These are phyloP conservation scores for Apostasia shenzhenica DNA, from an alignment of 106 monocot genomes.

Conservation along the genomic window DNA sequence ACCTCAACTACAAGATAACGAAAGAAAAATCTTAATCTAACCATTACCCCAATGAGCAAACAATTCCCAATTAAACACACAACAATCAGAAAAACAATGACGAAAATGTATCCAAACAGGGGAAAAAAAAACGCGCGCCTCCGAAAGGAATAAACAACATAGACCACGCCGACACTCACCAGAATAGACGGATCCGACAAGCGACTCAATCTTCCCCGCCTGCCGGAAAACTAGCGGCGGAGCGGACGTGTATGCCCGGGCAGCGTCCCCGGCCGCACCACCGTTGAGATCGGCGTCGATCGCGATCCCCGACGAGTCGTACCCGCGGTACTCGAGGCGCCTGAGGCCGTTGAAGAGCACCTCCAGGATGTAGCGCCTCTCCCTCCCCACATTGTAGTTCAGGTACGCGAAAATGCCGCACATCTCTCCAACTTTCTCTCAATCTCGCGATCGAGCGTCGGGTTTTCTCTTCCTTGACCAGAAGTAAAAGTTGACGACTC, in stretches of 20 bases:
- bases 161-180: conserved; percentile 25
- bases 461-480: too few relatives aligned
- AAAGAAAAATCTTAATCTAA: too few relatives aligned
- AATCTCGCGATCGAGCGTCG: not conserved
- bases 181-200: conserved; percentile 79
- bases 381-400: conserved; percentile 85
- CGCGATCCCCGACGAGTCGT: conserved; percentile 96
- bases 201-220: conserved; percentile 97
- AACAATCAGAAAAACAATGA: too few relatives aligned
- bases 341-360: conserved; percentile 90
- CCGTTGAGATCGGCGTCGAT: conserved; percentile 51
- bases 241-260: conserved; percentile 29
- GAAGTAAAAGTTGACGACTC: too few relatives aligned
- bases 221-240: conserved; percentile 75
- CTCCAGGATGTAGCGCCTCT: conserved; percentile 86
- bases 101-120: too few relatives aligned
- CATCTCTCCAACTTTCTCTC: conserved; percentile 27
- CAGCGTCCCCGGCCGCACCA: not conserved
- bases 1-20: too few relatives aligned
- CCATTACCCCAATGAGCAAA: too few relatives aligned
- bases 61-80: too few relatives aligned
- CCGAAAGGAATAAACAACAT: not conserved
- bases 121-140: too few relatives aligned
- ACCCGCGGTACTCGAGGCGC: conserved; percentile 92
- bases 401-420: conserved; percentile 96